phyloP scores from a whole-genome alignment of 768 basidiomycete genomes.

The Cystofilobasidium bisporidii region DNA sequence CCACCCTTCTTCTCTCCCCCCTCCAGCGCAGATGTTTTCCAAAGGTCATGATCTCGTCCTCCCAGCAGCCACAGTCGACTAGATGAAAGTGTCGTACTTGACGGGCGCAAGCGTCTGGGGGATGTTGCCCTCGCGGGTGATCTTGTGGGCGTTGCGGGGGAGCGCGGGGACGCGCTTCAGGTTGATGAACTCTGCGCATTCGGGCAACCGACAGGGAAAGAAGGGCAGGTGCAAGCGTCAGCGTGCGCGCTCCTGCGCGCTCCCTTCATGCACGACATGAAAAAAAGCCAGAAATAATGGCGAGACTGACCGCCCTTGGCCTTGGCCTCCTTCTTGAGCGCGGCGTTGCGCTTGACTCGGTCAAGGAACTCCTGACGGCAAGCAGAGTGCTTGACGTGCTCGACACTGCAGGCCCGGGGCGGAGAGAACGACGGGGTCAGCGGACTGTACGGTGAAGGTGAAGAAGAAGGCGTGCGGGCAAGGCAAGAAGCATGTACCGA shows the following conservation, averaged over 20 bases:
- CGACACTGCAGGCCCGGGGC: conserved; percentile 18
- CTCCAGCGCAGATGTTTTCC: too few relatives aligned
- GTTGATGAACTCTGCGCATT: conserved; percentile 67
- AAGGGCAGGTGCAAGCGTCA: too few relatives aligned
- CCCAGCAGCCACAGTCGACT: too few relatives aligned
- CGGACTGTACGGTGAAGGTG: too few relatives aligned
- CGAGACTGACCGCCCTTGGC: conserved; percentile 69
- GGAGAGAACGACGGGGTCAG: too few relatives aligned
- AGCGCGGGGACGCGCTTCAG: conserved; percentile 76
- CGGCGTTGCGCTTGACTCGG: conserved; percentile 85
- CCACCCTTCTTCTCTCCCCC: too few relatives aligned
- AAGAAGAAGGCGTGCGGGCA: background rate
- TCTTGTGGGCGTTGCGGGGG: conserved; percentile 68
- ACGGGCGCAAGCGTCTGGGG: conserved; percentile 90
- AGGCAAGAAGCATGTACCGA: too few relatives aligned
- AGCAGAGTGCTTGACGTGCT: conserved; percentile 31
- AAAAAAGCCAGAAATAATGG: background rate
- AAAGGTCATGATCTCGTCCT: too few relatives aligned
- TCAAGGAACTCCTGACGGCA: conserved; percentile 69
- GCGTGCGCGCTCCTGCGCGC: too few relatives aligned
- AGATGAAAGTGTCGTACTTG: conserved; percentile 44
- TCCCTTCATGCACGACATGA: too few relatives aligned
- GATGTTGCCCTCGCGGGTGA: conserved; percentile 62
- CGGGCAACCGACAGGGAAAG: too few relatives aligned
- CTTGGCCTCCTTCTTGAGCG: conserved; percentile 72